phyloP scores from a whole-genome alignment of 2,329 filamentous ascomycete genomes.

The Paramyrothecium roridum region DNA sequence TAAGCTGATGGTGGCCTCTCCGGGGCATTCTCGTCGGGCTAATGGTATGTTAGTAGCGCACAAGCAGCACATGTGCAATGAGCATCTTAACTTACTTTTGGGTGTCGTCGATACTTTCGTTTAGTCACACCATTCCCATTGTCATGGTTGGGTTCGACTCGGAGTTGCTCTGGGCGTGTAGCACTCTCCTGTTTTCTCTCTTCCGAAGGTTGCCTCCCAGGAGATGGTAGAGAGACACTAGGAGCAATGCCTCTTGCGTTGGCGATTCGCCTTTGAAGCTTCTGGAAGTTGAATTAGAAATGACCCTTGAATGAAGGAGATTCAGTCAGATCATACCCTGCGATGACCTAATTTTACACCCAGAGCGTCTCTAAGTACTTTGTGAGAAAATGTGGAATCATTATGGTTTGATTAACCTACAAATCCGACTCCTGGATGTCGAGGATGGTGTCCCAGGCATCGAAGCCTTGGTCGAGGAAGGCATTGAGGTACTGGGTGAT shows the following conservation, averaged over 20 bases:
- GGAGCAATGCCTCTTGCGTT: slow-evolving; percentile 64
- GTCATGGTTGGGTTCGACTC: slow-evolving; percentile 44
- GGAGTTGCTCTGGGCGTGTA: slow-evolving; percentile 42
- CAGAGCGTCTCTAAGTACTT: slow-evolving; percentile 57
- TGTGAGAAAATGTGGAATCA: neutral
- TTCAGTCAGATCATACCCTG: slow-evolving; percentile 52
- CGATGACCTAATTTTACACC: slow-evolving; percentile 79
- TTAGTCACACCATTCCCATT: slow-evolving; percentile 47
- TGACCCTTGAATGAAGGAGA: slow-evolving; percentile 7
- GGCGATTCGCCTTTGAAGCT: slow-evolving; percentile 79
- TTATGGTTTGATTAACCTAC: slow-evolving; percentile 42
- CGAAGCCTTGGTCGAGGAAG: slow-evolving; percentile 78
- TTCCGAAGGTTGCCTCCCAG: slow-evolving; percentile 49
- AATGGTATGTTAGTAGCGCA: neutral
- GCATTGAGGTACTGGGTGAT: slow-evolving; percentile 72
- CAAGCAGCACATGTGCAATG: neutral
- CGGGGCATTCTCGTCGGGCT: slow-evolving; percentile 77
- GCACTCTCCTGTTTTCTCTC: slow-evolving; percentile 51
- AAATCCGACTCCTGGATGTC: slow-evolving; percentile 84
- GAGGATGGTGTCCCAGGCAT: slow-evolving; percentile 78
- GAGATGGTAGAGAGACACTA: slow-evolving; percentile 47
- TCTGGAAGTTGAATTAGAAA: slow-evolving; percentile 43
- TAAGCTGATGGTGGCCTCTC: slow-evolving; percentile 80
- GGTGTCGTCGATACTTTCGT: slow-evolving; percentile 74
- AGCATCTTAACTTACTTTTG: slow-evolving; percentile 53